Evolutionary conservation across 2,329 filamentous ascomycete genomes (phyloP).

Genomic region (Lecanosticta acicola): DNA sequence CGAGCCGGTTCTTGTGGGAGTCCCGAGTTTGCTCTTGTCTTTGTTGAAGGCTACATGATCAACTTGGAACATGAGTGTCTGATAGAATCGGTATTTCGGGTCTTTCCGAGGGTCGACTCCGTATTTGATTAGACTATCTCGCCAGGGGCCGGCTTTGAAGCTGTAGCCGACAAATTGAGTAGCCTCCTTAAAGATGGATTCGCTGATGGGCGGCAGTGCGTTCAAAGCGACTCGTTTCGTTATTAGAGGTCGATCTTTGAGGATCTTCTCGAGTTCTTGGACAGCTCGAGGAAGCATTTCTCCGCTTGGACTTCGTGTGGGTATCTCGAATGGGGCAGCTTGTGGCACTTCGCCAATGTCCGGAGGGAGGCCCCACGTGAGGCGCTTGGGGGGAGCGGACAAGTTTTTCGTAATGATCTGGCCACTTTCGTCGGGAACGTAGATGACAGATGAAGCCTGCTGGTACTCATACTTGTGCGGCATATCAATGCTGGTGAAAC

Average conservation of each 20-base stretch:
- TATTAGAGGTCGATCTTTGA: conserved; percentile 74
- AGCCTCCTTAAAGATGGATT: conserved; percentile 61
- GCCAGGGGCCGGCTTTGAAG: conserved; percentile 87
- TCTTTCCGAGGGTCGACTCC: conserved; percentile 79
- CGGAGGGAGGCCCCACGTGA: conserved; percentile 44
- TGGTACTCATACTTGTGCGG: conserved; percentile 63
- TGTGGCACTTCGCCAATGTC: conserved; percentile 59
- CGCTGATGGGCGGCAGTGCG: conserved; percentile 50
- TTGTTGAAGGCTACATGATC: conserved; percentile 25
- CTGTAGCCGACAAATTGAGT: conserved; percentile 84
- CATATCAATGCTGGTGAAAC: conserved; percentile 26
- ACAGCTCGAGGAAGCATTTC: conserved; percentile 58
- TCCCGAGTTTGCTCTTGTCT: neutral
- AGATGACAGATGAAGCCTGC: conserved; percentile 74
- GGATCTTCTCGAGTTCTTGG: conserved; percentile 56
- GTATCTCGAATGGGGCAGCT: conserved; percentile 48
- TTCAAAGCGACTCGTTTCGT: conserved; percentile 79
- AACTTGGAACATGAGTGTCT: conserved; percentile 82
- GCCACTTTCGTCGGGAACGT: conserved; percentile 50
- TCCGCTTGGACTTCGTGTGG: conserved; percentile 28
- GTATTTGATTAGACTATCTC: conserved; percentile 78
- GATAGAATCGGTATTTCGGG: conserved; percentile 72
- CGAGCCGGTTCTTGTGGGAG: conserved; percentile 5
- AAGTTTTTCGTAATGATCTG: conserved; percentile 48
- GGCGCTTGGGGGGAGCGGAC: conserved; percentile 43